Base-by-base conservation (phyloP, 257 asterid genomes). In the Solanum corneliomulleri region DNA sequence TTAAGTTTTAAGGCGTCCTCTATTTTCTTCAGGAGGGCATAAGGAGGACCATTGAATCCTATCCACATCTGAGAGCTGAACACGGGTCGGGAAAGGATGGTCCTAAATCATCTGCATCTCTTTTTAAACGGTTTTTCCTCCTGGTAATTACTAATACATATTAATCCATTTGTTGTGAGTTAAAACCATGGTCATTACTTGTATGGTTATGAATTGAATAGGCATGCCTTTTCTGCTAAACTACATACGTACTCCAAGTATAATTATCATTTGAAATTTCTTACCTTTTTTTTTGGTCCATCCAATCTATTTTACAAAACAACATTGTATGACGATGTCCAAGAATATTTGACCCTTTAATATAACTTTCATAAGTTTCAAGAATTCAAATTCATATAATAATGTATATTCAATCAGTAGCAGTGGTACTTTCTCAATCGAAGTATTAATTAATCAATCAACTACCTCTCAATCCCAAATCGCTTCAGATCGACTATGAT, bases 31-130 rank as follows among this genome's bases (percentile, higher is more conserved):
- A 97, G 99, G 99, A 97, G 92, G 98, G 98, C 87, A 90, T 97
- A 87, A 92, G 91, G 88, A 93, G 91, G 90, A 97, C 99, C 70
- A 91, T 97, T 81, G 98, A 94, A 69, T 95, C 98, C 42, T 96
- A 94, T 91, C 90, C 92, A 86, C 95, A 95, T 93, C 89, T 96
- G 91, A 95, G 94, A 91, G 96, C 97, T 90, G 94, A 86, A 87
- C 93, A 87, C 87, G 92, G 75, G 80, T 85, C 84, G 9, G 91
- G 83, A 90, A 93, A 89, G 89, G 92, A 90, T 66, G 93, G 93
- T 72, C 95, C 95, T 72, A 96, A 95, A 92, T 93, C 97, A 21
- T 93, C 93, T 85, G 88, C 90, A 87, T 87, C 91, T 89, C 98
- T 94, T 86, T 77, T 16, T 16, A 78, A 74, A 37, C 49, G 4